These are phyloP conservation scores for Blakeslea trispora DNA, from an alignment of 371 early-diverging fungal species.

Conservation along the genomic window DNA sequence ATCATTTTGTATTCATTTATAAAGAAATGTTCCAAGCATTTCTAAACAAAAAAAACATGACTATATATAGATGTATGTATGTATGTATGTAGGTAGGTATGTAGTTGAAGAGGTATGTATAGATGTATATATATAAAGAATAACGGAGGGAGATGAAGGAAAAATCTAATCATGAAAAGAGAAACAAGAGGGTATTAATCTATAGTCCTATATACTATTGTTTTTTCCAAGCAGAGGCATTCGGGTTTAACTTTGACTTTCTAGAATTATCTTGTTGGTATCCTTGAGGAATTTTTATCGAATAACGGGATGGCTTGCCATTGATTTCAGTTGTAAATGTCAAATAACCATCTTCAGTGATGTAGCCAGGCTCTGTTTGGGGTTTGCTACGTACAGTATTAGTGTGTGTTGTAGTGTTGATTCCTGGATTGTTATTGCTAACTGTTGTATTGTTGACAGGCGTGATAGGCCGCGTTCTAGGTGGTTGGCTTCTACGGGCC, in stretches of 20 bases:
- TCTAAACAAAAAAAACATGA: too few relatives aligned
- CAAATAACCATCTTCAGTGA: slow-evolving; percentile 37
- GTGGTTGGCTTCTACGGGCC: not conserved
- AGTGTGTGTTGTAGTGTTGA: not conserved
- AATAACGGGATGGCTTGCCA: slow-evolving; percentile 38
- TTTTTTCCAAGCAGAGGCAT: not conserved
- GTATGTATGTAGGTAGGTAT: too few relatives aligned
- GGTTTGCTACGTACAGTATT: slow-evolving; percentile 1
- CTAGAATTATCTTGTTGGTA: not conserved
- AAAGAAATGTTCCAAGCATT: too few relatives aligned
- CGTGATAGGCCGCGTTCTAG: not conserved
- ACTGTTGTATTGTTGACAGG: slow-evolving; percentile 4
- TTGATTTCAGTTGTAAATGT: slow-evolving; percentile 47
- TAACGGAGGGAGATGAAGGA: too few relatives aligned
- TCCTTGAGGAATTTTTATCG: slow-evolving; percentile 32
- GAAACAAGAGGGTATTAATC: too few relatives aligned
- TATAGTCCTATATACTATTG: too few relatives aligned
- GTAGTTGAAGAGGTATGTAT: too few relatives aligned
- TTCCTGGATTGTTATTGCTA: not conserved
- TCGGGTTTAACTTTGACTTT: slow-evolving; percentile 2
- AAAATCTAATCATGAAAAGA: too few relatives aligned
- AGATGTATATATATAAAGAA: too few relatives aligned
- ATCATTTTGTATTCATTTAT: too few relatives aligned
- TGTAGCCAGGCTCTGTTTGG: slow-evolving; percentile 15
- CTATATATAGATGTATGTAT: too few relatives aligned